These are phyloP conservation scores for Lipomyces yamanashiensis DNA, from an alignment of 805 yeast genomes.

Conservation along the genomic window DNA sequence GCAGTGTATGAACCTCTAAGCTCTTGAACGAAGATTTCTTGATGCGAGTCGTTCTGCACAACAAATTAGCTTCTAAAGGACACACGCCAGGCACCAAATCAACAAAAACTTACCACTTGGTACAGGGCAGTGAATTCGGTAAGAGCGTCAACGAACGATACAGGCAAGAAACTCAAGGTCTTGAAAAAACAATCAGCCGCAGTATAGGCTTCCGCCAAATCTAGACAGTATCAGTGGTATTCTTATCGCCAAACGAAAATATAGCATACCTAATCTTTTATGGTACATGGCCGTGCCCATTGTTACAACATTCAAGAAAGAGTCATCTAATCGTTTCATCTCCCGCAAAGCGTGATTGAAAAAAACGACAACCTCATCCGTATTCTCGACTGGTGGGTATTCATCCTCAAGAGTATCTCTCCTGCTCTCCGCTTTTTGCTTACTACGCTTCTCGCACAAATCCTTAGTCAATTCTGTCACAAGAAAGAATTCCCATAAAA, in stretches of 20 bases:
- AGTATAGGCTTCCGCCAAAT: constrained; percentile 33
- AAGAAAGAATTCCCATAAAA: constrained; percentile 52
- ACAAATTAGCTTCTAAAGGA: neutral
- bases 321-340: constrained; percentile 23
- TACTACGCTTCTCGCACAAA: constrained; percentile 47
- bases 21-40: constrained; percentile 28
- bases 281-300: constrained; percentile 18
- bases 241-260: neutral
- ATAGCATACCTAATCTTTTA: constrained; percentile 22
- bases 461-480: constrained; percentile 44
- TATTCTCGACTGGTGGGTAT: constrained; percentile 31
- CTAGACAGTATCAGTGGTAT: constrained; percentile 4
- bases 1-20: constrained; percentile 24
- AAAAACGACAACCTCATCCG: constrained; percentile 33
- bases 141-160: constrained; percentile 25
- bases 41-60: constrained; percentile 24
- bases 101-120: constrained; percentile 27
- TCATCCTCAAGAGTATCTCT: constrained; percentile 42
- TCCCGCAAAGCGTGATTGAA: constrained; percentile 36
- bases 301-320: constrained; percentile 21
- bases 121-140: constrained; percentile 22
- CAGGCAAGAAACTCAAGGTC: constrained; percentile 20
- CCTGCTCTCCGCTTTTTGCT: constrained; percentile 38
- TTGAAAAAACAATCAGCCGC: constrained; percentile 20
- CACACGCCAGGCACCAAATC: constrained; percentile 5